These are phyloP conservation scores for Zopfia rhizophila DNA, from an alignment of 2,329 filamentous ascomycete genomes.

Conservation along the genomic window DNA sequence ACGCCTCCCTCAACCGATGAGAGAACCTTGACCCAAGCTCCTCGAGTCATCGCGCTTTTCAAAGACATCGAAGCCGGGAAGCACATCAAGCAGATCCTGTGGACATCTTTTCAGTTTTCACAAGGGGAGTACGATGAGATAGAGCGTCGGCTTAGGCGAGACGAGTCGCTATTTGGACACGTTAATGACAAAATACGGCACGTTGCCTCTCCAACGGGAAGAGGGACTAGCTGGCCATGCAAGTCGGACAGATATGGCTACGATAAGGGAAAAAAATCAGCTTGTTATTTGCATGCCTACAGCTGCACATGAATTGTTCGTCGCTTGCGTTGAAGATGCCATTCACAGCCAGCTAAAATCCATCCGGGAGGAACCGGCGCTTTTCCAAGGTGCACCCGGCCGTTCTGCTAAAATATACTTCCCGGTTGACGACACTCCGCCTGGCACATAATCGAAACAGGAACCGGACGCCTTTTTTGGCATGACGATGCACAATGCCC, in stretches of 20 bases:
- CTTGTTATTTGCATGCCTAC: slow-evolving; percentile 35
- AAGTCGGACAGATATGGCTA: slow-evolving; percentile 30
- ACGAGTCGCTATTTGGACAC: slow-evolving; percentile 24
- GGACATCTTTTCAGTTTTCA: slow-evolving; percentile 27
- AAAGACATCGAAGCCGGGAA: slow-evolving; percentile 27
- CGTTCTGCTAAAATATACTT: slow-evolving; percentile 29
- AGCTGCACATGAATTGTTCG: slow-evolving; percentile 30
- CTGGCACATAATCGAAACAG: slow-evolving; percentile 28
- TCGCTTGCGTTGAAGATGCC: slow-evolving; percentile 26
- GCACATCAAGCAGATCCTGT: slow-evolving; percentile 15
- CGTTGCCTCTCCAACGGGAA: slow-evolving; percentile 10
- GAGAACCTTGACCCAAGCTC: slow-evolving; percentile 26
- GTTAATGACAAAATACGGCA: slow-evolving; percentile 29
- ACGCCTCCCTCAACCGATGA: slow-evolving; percentile 32
- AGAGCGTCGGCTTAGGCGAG: slow-evolving; percentile 20
- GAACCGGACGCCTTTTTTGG: slow-evolving; percentile 34
- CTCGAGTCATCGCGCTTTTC: slow-evolving; percentile 30
- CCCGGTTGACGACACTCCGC: slow-evolving; percentile 8
- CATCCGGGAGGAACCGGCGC: slow-evolving; percentile 26
- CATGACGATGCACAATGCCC: slow-evolving; percentile 34
- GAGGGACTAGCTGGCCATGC: slow-evolving; percentile 14
- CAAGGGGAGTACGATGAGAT: slow-evolving; percentile 28
- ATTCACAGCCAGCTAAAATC: slow-evolving; percentile 30
- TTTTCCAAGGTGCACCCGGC: slow-evolving; percentile 33
- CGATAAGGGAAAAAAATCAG: slow-evolving; percentile 14